Evolutionary conservation across 2,329 filamentous ascomycete species (phyloP), one percentile per base, ranked within the genome.

Genomic region (Fusarium sp.): DNA sequence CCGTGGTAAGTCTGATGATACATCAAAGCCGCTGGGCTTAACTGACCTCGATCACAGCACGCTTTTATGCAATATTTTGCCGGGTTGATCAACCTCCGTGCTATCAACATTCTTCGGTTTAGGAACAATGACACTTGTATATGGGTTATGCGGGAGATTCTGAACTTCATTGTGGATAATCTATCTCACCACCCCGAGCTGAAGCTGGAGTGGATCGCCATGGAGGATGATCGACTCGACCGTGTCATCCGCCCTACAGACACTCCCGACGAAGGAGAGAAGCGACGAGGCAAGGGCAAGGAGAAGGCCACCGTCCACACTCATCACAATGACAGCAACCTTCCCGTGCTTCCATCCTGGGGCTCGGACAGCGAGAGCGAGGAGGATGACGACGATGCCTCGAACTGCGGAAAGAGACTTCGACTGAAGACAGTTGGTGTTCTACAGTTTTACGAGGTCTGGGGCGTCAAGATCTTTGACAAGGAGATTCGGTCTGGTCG

Each of bases 91-190:
- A 80, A 75, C 11, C 79, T 88, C 6, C 79, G 80, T 13, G 85
- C 84, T 4, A 75, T 88, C 27, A 83, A 87, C 56, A 79, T 86
- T 14, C 72, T 84, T 35, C 77, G 76, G 31, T 82, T 87, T 55
- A 79, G 82, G 15, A 82, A 80, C 55, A 81, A 84, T 29, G 83
- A 86, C 61, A 82, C 81, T 0, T 87, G 84, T 53, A 74, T 81
- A 13, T 84, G 80, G 75, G 81, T 86, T 8, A 80, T 83, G 73
- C 77, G 79, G 15, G 84, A 88, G 72, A 82, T 82, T 3, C 78
- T 82, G 36, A 79, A 78, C n/a, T 88, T 88, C 68, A 78, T 85
- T 25, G 77, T 86, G 9, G 86, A 88, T 68, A 84, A 78, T 29
- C 71, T 88, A 3, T 79, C 82, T 2, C 82, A 87, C 55, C 78